These are phyloP conservation scores for Fusarium devonianum DNA, from an alignment of 2,329 filamentous ascomycete genomes.

Conservation along the genomic window DNA sequence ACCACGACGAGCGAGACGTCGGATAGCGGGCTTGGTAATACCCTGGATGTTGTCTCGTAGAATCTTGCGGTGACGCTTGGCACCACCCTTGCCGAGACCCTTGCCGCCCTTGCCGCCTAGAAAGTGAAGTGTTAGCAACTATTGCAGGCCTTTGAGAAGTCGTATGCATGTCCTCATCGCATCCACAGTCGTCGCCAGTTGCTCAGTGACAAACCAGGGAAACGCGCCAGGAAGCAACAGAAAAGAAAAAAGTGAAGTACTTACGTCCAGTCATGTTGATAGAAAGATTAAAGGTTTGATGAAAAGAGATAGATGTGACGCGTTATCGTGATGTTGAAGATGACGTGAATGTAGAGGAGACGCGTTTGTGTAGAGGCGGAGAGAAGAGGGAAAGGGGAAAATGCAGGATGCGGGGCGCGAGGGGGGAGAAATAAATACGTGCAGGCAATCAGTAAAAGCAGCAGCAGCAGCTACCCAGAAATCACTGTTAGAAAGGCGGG, in stretches of 20 bases:
- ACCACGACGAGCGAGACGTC: constrained; percentile 97
- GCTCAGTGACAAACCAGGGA: too few relatives aligned
- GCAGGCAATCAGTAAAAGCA: constrained; percentile 47
- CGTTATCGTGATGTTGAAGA: constrained; percentile 39
- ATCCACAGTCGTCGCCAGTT: background rate
- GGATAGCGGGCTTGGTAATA: constrained; percentile 98
- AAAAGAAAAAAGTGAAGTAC: constrained; percentile 46
- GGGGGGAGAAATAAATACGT: constrained; percentile 48
- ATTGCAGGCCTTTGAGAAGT: constrained; percentile 15
- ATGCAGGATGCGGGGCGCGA: constrained; percentile 39
- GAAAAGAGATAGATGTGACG: constrained; percentile 40
- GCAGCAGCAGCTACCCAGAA: constrained; percentile 19
- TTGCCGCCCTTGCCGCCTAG: constrained; percentile 94
- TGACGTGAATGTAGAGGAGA: constrained; percentile 35
- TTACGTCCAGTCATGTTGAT: constrained; percentile 74
- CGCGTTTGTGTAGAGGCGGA: constrained; percentile 36
- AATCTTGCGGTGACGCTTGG: constrained; percentile 99
- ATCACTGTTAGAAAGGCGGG: constrained; percentile 28
- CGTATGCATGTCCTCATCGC: background rate
- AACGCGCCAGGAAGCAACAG: constrained; percentile 2
- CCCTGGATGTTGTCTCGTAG: constrained; percentile 99
- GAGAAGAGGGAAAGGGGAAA: constrained; percentile 34
- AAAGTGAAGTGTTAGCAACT: constrained; percentile 54
- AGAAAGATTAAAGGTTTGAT: constrained; percentile 37
- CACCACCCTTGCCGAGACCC: constrained; percentile 96